Conservation (phyloP, 169 alveolate species). For the Cryptosporidium tyzzeri region DNA sequence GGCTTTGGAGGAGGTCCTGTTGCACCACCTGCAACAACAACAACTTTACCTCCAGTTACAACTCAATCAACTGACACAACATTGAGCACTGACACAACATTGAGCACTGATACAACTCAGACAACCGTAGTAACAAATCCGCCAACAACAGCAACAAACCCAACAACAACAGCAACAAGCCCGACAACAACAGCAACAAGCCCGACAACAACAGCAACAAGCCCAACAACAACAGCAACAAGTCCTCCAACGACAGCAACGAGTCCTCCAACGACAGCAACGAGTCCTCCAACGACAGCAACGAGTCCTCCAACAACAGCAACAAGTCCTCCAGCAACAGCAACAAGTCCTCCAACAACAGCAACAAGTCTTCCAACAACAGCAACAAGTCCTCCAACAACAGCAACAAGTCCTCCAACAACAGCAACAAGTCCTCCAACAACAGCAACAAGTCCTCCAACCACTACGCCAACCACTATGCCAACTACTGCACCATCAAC, state of each 20-base stretch:
- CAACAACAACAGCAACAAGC: background rate
- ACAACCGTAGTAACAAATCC: background rate
- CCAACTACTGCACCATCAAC: background rate
- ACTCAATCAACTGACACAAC: background rate
- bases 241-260: background rate
- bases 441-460: background rate
- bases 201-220: background rate
- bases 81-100: background rate
- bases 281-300: background rate
- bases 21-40: background rate
- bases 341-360: background rate
- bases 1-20: constrained; percentile 24
- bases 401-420: background rate
- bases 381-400: background rate
- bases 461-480: background rate
- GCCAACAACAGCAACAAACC: background rate
- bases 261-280: background rate
- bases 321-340: background rate
- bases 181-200: background rate
- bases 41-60: constrained; percentile 3
- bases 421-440: background rate
- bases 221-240: too few relatives aligned
- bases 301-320: background rate
- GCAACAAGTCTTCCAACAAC: too few relatives aligned
- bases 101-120: background rate